Evolutionary conservation across 179 eudicot species (phyloP), one percentile per base, ranked within the genome.

Genomic region (Vitellaria paradoxa): DNA sequence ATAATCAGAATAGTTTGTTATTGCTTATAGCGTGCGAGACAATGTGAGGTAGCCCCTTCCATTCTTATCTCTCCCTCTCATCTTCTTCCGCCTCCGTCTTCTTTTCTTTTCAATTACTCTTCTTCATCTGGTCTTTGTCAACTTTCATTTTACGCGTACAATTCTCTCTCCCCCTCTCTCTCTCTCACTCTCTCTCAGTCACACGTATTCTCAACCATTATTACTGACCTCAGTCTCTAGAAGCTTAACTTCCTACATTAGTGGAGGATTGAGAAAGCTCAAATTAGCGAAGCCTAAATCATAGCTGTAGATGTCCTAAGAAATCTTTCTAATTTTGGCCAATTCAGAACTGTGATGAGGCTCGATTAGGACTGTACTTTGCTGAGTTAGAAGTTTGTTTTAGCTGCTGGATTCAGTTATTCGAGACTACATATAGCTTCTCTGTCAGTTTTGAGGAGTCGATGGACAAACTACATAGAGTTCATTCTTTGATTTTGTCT

Each of bases 391-490:
- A 49, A 47, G 30, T 20, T 17, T 50, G 5, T 60, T 10, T 52
- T 17, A 71, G 2, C 37, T 2, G 2, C 37, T 30, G 37, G 42
- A 50, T 53, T 55, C 74, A 5, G 5, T 53, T n/a, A 18, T 72
- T 57, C 65, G 37, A 15, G 0, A 37, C 75, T 52, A 4, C 3
- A n/a, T 47, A 21, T 21, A 40, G 42, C 17, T 66, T 50, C 3
- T 68, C 2, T 45, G 0, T 30, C 3, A 21, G 18, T 45, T 21
- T 47, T 73, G 18, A 7, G 18, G 26, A 0, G 21, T 24, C 52
- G 4, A 83, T 82, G 82, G 82, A 82, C n/a, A 78, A 82, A 45
- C 70, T 79, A 23, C 79, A 82, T 57, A 68, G 80, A 14, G 6
- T 76, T 30, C 75, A 78, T 70, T 73, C 81, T 24, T 68, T 76